phyloP scores from a whole-genome alignment of 257 asterid genomes.

The Echium plantagineum region DNA sequence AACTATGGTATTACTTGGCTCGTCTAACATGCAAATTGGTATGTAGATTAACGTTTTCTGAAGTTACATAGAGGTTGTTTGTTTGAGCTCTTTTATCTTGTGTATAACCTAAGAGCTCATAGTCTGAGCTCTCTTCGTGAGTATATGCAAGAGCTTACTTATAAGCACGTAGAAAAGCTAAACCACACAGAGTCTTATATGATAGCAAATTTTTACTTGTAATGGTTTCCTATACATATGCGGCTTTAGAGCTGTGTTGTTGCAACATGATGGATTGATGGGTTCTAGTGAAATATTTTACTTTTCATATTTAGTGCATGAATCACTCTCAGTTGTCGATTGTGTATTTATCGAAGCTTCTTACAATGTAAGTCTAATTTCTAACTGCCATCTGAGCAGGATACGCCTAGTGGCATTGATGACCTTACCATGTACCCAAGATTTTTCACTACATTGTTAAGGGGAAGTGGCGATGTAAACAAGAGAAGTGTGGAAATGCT shows the following conservation, averaged over 20 bases:
- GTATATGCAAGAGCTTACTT: not conserved
- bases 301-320: not conserved
- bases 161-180: not conserved
- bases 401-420: conserved; percentile 43
- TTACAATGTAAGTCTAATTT: not conserved
- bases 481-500: conserved; percentile 75
- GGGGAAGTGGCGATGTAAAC: conserved; percentile 63
- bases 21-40: not conserved
- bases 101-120: too few species aligned
- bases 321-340: not conserved
- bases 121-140: too few species aligned
- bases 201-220: too few species aligned
- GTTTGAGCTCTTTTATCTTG: not conserved
- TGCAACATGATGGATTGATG: not conserved
- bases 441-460: conserved; percentile 68
- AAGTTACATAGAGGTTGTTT: not conserved
- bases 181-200: not conserved
- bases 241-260: not conserved
- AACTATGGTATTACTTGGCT: not conserved
- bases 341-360: not conserved
- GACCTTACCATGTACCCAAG: conserved; percentile 58
- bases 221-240: not conserved
- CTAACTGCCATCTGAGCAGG: conserved; percentile 31
- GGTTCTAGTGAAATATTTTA: not conserved
- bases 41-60: not conserved